phyloP scores from a whole-genome alignment of 306 rosid species.

The Datisca glomerata region DNA sequence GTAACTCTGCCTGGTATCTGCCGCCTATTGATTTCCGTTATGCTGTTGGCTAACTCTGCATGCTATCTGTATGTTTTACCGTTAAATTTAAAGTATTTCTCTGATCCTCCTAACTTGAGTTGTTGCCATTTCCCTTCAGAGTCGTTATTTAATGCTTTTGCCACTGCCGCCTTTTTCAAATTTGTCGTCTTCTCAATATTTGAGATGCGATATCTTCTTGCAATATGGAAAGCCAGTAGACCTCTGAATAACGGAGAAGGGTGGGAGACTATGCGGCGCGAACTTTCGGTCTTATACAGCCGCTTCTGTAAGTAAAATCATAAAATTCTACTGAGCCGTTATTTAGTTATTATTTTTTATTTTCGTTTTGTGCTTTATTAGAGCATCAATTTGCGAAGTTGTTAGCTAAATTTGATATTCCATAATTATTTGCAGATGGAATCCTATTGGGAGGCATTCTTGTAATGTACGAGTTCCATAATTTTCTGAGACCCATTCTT shows the following conservation, averaged over 20 bases:
- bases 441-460: constrained; percentile 95
- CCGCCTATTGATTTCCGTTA: too few species aligned
- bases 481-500: constrained; percentile 64
- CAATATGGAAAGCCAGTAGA: constrained; percentile 97
- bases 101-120: neutral
- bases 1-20: too few species aligned
- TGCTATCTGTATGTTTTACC: too few species aligned
- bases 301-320: constrained; percentile 99
- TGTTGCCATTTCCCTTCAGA: constrained; percentile 41
- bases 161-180: constrained; percentile 98
- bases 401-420: constrained; percentile 11
- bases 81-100: too few species aligned
- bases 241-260: constrained; percentile 87
- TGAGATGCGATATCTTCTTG: constrained; percentile 99
- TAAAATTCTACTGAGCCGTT: too few species aligned
- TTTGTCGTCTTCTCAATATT: constrained; percentile 94
- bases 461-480: constrained; percentile 89
- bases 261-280: constrained; percentile 99
- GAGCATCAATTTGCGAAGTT: constrained; percentile 8
- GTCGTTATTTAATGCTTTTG: constrained; percentile 93
- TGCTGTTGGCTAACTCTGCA: too few species aligned
- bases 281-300: constrained; percentile 85
- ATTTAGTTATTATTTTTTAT: too few species aligned
- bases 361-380: too few species aligned
- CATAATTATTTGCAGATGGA: constrained; percentile 60